Base-by-base conservation (phyloP, 148 eudicot species). In the Heliamphora exappendiculata region DNA sequence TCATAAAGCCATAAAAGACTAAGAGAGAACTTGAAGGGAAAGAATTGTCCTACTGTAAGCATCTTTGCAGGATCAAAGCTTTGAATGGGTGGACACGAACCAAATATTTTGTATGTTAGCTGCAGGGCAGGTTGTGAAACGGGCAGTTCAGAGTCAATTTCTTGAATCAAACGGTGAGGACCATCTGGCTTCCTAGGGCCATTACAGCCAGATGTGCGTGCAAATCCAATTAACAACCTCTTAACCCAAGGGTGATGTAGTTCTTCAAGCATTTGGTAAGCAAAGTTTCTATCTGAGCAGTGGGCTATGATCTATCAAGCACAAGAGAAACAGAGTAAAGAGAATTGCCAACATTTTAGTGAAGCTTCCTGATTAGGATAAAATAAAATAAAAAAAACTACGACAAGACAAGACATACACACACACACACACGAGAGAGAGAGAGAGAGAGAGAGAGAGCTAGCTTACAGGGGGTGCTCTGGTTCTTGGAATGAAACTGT, bases 61-160 rank as follows among this genome's bases (percentile, higher is more conserved):
- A 95, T 86, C 82, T 89, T 95, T 45, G 98, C 90, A 22, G 96
- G 97, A 78, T 95, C 98, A 84, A 95, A 95, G 75, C 96, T 93
- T 82, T 85, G 97, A 91, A 88, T 86, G 37, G 98, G 98, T 7
- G 98, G 98, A 74, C 89, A 92, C 39, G 98, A 92, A 44, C 98
- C 98, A 76, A 95, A 95, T 64, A 95, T 89, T 65, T 81, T 85
- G 72, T 92, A 83, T 13, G 98, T 92, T 50, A 90, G 85, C 82
- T 88, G 92, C 76, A 95, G 91, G 68, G 94, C 97, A 77, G 98
- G 96, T 72, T 86, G 88, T 50, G 82, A 78, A 79, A 87, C 90
- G 42, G 98, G 93, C 36, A 95, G 83, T 81, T 88, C 89, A 74
- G 92, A 76, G 80, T 95, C 98, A 63, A 92, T 92, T 85, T 95